Evolutionary conservation across 192 early-diverging fungal species (phyloP).

Genomic region (Neocallimastix lanati): DNA sequence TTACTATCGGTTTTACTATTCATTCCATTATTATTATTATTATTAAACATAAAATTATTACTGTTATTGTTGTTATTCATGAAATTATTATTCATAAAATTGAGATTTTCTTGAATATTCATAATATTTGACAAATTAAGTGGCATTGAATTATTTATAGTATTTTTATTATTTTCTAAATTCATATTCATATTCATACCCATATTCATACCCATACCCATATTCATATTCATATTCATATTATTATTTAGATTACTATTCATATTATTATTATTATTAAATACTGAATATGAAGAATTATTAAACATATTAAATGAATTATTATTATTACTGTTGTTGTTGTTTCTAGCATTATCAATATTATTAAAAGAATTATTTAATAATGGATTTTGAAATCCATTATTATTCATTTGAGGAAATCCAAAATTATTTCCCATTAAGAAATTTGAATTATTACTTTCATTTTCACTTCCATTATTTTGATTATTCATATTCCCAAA

Average conservation of each 20-base stretch:
- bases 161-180: neutral
- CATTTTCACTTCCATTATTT: neutral
- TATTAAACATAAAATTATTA: neutral
- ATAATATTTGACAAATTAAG: neutral
- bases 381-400: neutral
- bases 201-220: neutral
- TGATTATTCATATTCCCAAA: neutral
- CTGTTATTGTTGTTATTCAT: neutral
- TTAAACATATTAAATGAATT: neutral
- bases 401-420: neutral
- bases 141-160: neutral
- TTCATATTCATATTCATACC: neutral
- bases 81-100: neutral
- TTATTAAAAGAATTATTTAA: neutral
- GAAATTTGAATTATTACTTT: neutral
- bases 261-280: neutral
- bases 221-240: neutral
- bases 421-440: neutral
- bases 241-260: neutral
- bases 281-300: neutral
- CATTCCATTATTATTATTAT: neutral
- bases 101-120: neutral
- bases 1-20: neutral
- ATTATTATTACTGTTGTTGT: neutral
- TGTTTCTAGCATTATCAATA: neutral